Conservation (phyloP, 2,329 filamentous ascomycete genomes). For the Paracamarosporium sp. region DNA sequence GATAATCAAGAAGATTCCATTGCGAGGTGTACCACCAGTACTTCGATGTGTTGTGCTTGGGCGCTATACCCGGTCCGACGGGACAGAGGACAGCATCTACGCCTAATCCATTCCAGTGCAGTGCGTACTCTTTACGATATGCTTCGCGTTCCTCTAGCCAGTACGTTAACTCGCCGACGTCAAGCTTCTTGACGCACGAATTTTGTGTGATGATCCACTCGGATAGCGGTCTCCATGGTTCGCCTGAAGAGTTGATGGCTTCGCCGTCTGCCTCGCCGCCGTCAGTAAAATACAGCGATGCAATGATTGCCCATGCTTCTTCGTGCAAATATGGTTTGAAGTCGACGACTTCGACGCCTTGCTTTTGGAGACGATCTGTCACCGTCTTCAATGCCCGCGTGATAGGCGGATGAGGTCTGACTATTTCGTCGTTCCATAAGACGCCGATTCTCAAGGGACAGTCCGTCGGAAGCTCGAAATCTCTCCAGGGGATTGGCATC, state of each 20-base stretch:
- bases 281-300: conserved; percentile 60
- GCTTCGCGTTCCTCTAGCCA: conserved; percentile 51
- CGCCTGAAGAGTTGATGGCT: conserved; percentile 60
- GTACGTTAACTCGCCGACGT: conserved; percentile 52
- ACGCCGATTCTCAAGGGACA: conserved; percentile 62
- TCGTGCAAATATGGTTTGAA: conserved; percentile 58
- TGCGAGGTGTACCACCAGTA: conserved; percentile 72
- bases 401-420: conserved; percentile 71
- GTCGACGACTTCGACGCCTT: conserved; percentile 61
- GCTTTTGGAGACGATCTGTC: conserved; percentile 49
- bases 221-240: conserved; percentile 65
- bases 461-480: conserved; percentile 30
- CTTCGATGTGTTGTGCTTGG: conserved; percentile 58
- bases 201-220: conserved; percentile 66
- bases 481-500: conserved; percentile 64
- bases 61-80: conserved; percentile 62
- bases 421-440: conserved; percentile 70
- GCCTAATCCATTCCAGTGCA: conserved; percentile 49
- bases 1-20: conserved; percentile 75
- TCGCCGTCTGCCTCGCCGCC: conserved; percentile 62
- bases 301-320: conserved; percentile 56
- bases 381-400: conserved; percentile 60
- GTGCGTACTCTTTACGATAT: conserved; percentile 54
- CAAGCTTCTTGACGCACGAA: conserved; percentile 51
- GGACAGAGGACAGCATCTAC: conserved; percentile 71